Conservation (phyloP, 768 basidiomycete species). For the Hericium coralloides region DNA sequence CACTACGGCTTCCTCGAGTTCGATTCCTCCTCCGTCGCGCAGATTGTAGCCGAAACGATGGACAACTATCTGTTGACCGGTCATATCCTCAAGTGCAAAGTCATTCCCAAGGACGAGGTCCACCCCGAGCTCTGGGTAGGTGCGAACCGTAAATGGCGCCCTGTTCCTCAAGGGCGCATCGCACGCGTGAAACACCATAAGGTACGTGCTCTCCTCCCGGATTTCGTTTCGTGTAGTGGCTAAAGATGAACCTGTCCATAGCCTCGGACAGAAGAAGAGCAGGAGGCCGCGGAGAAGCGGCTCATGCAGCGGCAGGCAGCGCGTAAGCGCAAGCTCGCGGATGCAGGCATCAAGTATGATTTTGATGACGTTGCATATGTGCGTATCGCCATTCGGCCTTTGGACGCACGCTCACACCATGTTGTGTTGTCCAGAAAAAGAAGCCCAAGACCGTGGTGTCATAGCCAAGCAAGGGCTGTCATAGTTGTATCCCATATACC, state of each 20-base stretch:
- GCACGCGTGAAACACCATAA: conserved; percentile 74
- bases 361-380: conserved; percentile 80
- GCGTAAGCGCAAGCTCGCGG: conserved; percentile 71
- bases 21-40: conserved; percentile 76
- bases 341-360: conserved; percentile 81
- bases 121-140: conserved; percentile 95
- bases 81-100: conserved; percentile 85
- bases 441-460: neutral
- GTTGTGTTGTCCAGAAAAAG: neutral
- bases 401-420: neutral
- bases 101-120: conserved; percentile 82
- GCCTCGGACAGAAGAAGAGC: conserved; percentile 69
- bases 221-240: neutral
- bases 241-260: conserved; percentile 19
- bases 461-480: neutral
- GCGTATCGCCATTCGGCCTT: conserved; percentile 24
- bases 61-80: conserved; percentile 96
- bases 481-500: no score
- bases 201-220: conserved; percentile 23
- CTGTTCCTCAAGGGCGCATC: conserved; percentile 65
- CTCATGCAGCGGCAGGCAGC: conserved; percentile 69
- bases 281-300: conserved; percentile 53
- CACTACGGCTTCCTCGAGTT: conserved; percentile 98
- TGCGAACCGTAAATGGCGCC: conserved; percentile 87
- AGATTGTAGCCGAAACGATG: conserved; percentile 98